Evolutionary conservation across 306 rosid genomes (phyloP).

Genomic region (Cicer arietinum): DNA sequence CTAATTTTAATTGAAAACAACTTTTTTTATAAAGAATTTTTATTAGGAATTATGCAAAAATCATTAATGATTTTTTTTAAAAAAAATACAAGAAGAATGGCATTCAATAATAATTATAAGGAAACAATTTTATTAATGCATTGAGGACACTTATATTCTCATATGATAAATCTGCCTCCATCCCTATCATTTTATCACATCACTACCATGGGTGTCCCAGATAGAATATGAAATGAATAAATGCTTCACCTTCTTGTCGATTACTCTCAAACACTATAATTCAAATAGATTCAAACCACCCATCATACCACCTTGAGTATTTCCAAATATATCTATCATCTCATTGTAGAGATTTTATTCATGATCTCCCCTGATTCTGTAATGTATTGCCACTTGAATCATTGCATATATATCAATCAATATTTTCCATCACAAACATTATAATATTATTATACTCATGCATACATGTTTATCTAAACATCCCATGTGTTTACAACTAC

Average conservation of each 20-base stretch:
- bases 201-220: constrained; percentile 4
- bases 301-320: not conserved
- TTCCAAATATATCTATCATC: constrained; percentile 31
- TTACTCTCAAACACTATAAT: not conserved
- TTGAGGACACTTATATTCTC: no score
- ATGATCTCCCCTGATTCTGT: not conserved
- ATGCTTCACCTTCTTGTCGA: not conserved
- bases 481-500: constrained; percentile 32
- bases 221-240: not conserved
- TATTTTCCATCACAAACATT: not conserved
- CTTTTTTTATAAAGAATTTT: no score
- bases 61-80: no score
- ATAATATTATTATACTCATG: not conserved
- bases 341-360: constrained; percentile 10
- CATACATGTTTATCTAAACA: not conserved
- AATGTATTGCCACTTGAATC: constrained; percentile 18
- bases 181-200: not conserved
- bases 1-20: no score
- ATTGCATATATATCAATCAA: constrained; percentile 15
- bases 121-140: no score
- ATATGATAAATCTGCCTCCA: no score
- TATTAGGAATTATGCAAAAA: no score
- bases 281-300: not conserved
- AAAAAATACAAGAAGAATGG: no score
- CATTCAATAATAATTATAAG: no score